A percentile compares a stretch with the other conserved stretches of the same genome.
Evolutionary conservation across 306 rosid genomes (phyloP).

Genomic region (Cicer judaicum): DNA sequence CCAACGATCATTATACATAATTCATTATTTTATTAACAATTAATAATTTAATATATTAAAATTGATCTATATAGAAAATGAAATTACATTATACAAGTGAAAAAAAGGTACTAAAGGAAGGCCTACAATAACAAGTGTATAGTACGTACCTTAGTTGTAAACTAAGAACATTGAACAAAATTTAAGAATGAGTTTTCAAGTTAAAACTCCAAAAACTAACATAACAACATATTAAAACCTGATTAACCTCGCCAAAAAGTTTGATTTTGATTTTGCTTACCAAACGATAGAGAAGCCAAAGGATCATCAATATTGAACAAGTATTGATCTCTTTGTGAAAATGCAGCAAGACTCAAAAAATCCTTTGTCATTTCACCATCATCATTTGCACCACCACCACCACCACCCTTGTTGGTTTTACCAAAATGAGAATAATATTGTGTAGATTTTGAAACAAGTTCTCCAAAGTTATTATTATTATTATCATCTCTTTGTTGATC

Average conservation of each 20-base stretch:
- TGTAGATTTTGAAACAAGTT: constrained; percentile 40
- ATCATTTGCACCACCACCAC: constrained; percentile 32
- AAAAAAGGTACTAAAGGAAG: too few relatives aligned
- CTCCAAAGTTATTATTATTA: constrained; percentile 24
- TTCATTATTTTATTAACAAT: too few relatives aligned
- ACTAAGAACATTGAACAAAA: too few relatives aligned
- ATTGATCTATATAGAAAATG: too few relatives aligned
- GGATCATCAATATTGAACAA: constrained; percentile 52
- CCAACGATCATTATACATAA: too few relatives aligned
- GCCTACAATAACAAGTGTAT: too few relatives aligned
- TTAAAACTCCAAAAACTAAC: too few relatives aligned
- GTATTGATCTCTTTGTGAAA: constrained; percentile 46
- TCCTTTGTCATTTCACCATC: constrained; percentile 75
- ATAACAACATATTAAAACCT: neutral
- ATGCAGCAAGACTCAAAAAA: constrained; percentile 67
- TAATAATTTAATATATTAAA: too few relatives aligned
- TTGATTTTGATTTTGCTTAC: constrained; percentile 55
- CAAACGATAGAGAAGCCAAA: constrained; percentile 49
- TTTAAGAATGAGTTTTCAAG: too few relatives aligned
- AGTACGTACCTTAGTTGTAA: too few relatives aligned
- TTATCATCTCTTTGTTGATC: constrained; percentile 5
- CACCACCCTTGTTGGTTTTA: constrained; percentile 8
- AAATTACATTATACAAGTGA: too few relatives aligned
- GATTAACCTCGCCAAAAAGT: constrained; percentile 59
- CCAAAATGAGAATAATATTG: constrained; percentile 2